Evolutionary conservation across 306 rosid species (phyloP).

Genomic region (Rosa multiflora): DNA sequence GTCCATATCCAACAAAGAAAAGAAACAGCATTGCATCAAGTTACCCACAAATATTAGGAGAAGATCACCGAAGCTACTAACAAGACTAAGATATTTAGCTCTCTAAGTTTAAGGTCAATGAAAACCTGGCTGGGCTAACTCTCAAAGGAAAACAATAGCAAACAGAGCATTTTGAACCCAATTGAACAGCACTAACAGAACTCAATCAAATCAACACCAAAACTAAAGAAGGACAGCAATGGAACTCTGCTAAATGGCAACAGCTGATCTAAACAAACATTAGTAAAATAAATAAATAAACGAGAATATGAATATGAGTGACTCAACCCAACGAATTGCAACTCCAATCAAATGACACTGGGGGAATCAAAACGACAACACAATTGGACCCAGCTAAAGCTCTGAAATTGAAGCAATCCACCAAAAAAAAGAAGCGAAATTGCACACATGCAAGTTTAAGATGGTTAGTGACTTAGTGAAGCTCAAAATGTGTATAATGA

Average conservation of each 20-base stretch:
- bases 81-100: too few species aligned
- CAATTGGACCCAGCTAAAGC: neutral
- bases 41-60: neutral
- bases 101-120: too few species aligned
- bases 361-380: neutral
- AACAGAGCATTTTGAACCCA: too few species aligned
- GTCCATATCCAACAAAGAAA: neutral
- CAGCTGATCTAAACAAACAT: neutral
- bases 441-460: constrained; percentile 26
- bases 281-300: neutral
- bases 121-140: too few species aligned
- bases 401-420: neutral
- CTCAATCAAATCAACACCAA: neutral
- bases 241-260: neutral
- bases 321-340: neutral
- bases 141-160: too few species aligned
- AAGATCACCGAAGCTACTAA: too few species aligned
- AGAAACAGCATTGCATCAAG: neutral
- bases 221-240: neutral
- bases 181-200: too few species aligned
- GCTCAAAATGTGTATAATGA: constrained; percentile 33
- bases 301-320: neutral
- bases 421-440: neutral
- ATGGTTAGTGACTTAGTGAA: constrained; percentile 33
- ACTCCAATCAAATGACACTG: neutral